Evolutionary conservation across 2,329 filamentous ascomycete genomes (phyloP), one percentile per base, ranked within the genome.

Genomic region (Sclerotinia minor): DNA sequence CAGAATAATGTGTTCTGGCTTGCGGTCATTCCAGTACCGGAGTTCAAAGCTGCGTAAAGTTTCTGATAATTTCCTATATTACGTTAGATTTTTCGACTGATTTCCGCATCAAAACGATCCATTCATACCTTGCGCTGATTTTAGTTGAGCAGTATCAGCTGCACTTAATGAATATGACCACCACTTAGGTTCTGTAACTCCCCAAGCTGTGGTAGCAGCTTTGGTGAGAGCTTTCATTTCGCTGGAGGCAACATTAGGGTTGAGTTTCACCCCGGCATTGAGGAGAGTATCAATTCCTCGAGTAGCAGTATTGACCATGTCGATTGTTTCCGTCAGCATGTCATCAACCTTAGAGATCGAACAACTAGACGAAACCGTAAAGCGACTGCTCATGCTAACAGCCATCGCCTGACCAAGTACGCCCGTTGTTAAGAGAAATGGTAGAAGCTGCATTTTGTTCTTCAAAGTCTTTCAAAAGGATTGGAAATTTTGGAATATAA

Each of bases 381-480:
- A 65, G 5, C 61, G 50, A 65, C 61, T 65, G 49, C 61, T 65
- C 50, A 65, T 65, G 50, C 50, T 65, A 26, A 55, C 61, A n/a
- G 49, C 50, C 26, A 55, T 11, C 13, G 50, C 50, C 41, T 55
- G 50, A 32, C 50, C 26, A 45, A 65, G 41, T n/a, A 65, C 38
- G 26, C 61, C 24, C 9, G 61, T 17, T 4, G 61, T 55, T 2
- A 55, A 44, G n/a, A 65, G 35, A 21, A 24, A 55, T 26, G 61
- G 26, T 35, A 65, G 35, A 6, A 65, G 61, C 24, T 65, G 35
- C 50, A 65, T 65, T 45, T 65, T 55, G 38, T 44, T 29, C 24
- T 54, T 55, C 5, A 19, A 26, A 15, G 41, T 24, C 6, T 21
- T 29, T 17, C 19, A 2, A 24, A 5, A 47, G 21, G 35, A 45